Base-by-base conservation (phyloP, 2,329 filamentous ascomycete species). In the Sporothrix pseudoabietina region DNA sequence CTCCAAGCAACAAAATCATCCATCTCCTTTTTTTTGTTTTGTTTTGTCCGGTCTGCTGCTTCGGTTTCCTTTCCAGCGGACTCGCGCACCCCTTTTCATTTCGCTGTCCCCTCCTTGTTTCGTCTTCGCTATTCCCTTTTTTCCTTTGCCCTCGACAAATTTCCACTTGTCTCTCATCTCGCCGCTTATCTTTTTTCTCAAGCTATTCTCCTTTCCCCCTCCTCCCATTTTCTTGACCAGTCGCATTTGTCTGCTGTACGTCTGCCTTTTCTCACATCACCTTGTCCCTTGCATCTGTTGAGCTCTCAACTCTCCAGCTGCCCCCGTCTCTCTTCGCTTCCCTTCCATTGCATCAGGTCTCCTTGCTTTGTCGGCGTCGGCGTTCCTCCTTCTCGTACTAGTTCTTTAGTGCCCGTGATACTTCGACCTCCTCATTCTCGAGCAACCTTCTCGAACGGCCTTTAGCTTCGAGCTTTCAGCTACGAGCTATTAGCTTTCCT, bases 81-180 rank as follows among this genome's bases (percentile, higher is more conserved):
- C 76, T 77, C 73, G 72, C 72, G 73, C 69, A 66, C 69, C 74
- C 78, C 76, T 79, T 77, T 76, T 78, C 77, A 63, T 72, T 61
- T 75, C 75, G 66, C 44, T 71, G 55, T 70, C 49, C 71, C 47
- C 57, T 68, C 73, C 65, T 73, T 76, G 61, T 75, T 49, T 68
- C 61, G 49, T 49, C 52, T 69, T 32, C 32, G 44, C 73, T 73
- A 54, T 73, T 69, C 52, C 63, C 41, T 69, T 70, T 72, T 32
- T 66, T 71, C 55, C 44, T 14, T 69, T 52, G 68, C 26, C 59
- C 9, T 41, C 10, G n/a, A 35, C 49, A 19, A 26, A 35, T 71
- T 65, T 61, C 47, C 26, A 49, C 30, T 54, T 71, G 19, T 54
- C 61, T 41, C 59, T 32, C 47, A 49, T 26, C 26, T 73, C 54